Percentiles rank a stretch among this genome's conserved stretches.
These are phyloP conservation scores for Rhizomucor pusillus DNA, from an alignment of 371 early-diverging fungal species.

Conservation along the genomic window DNA sequence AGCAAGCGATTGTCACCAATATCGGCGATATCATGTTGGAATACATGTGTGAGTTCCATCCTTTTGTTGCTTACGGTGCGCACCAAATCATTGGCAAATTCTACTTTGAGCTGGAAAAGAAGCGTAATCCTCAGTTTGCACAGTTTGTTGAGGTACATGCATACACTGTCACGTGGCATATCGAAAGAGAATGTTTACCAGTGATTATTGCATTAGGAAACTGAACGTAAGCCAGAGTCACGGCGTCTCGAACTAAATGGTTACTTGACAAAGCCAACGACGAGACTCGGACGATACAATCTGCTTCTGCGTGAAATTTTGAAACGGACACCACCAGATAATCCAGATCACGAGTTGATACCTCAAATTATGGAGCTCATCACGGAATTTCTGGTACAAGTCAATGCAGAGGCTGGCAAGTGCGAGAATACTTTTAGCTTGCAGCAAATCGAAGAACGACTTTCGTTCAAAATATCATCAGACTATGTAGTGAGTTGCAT, in stretches of 20 bases:
- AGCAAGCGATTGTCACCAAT: conserved; percentile 64
- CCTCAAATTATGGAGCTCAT: conserved; percentile 66
- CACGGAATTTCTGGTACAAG: conserved; percentile 64
- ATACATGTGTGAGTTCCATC: conserved; percentile 69
- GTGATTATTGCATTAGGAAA: neutral
- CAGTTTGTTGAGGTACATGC: conserved; percentile 70
- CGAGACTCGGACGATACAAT: conserved; percentile 86
- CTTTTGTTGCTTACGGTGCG: conserved; percentile 87
- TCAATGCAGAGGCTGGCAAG: conserved; percentile 84
- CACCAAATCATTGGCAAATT: conserved; percentile 84
- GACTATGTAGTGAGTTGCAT: conserved; percentile 28
- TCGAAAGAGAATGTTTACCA: neutral
- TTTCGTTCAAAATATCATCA: conserved; percentile 26
- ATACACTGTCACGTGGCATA: neutral
- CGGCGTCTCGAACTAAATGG: conserved; percentile 76
- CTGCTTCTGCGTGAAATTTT: conserved; percentile 79
- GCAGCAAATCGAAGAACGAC: conserved; percentile 28
- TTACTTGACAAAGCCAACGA: conserved; percentile 82
- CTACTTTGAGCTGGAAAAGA: conserved; percentile 75
- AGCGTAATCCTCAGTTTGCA: conserved; percentile 61
- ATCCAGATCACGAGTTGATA: conserved; percentile 68
- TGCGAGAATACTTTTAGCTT: conserved; percentile 82
- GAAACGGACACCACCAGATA: conserved; percentile 73
- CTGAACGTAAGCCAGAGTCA: conserved; percentile 72
- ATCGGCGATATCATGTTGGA: conserved; percentile 84